phyloP scores from a whole-genome alignment of 805 yeast genomes.

The Metschnikowia peoriensis region DNA sequence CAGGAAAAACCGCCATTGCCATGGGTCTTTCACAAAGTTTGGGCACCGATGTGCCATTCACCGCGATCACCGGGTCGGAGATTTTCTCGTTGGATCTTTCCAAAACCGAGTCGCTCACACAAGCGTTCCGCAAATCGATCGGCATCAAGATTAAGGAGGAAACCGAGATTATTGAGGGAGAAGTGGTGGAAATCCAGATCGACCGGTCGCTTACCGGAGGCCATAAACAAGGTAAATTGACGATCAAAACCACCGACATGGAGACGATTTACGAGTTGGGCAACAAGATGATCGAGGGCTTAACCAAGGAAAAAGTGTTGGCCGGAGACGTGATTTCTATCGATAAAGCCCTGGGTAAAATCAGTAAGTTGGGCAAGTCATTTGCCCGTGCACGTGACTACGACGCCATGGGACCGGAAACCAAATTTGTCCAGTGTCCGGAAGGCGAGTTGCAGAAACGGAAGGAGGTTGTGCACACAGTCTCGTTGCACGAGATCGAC shows the following conservation, averaged over 20 bases:
- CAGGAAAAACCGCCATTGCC: slow-evolving; percentile 98
- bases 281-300: slow-evolving; percentile 88
- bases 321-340: slow-evolving; percentile 97
- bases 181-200: slow-evolving; percentile 94
- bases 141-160: slow-evolving; percentile 96
- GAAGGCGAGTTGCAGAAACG: slow-evolving; percentile 98
- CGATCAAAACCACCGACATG: slow-evolving; percentile 97
- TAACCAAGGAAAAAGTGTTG: slow-evolving; percentile 89
- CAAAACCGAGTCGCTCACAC: slow-evolving; percentile 95
- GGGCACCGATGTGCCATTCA: slow-evolving; percentile 85
- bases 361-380: slow-evolving; percentile 91
- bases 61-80: slow-evolving; percentile 93
- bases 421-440: slow-evolving; percentile 96
- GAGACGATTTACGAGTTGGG: slow-evolving; percentile 97
- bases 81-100: slow-evolving; percentile 87
- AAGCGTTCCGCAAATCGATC: slow-evolving; percentile 92
- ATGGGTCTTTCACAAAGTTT: slow-evolving; percentile 82
- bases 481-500: slow-evolving; percentile 96
- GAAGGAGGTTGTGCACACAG: slow-evolving; percentile 94
- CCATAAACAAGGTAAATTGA: slow-evolving; percentile 95
- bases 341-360: slow-evolving; percentile 93
- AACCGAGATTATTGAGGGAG: slow-evolving; percentile 97
- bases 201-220: slow-evolving; percentile 96
- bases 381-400: slow-evolving; percentile 96
- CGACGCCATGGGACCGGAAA: slow-evolving; percentile 98